Base-by-base conservation (phyloP, 2,329 filamentous ascomycete genomes). In the Bipolaris sorokiniana region DNA sequence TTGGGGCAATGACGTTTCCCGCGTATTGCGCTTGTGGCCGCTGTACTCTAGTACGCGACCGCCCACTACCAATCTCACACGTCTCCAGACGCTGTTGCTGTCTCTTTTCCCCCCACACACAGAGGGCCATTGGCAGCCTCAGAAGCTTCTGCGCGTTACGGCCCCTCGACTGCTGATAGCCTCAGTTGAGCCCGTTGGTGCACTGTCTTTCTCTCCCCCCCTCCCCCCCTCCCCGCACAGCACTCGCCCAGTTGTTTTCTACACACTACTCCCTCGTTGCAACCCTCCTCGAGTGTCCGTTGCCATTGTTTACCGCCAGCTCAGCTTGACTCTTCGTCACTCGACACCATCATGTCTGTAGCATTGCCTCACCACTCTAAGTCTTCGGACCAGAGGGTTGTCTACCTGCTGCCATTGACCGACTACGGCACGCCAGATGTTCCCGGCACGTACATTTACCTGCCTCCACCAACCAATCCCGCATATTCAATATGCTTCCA, bases 391-490 rank as follows among this genome's bases (percentile, higher is more conserved):
- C 50, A 64, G 22, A 70, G 75, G 64, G 64, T 68, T 78, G 88
- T 97, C 63, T 96, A 97, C 80, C 81, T 96, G 71, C 85, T 99
- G 62, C 91, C 91, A 64, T 86, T 99, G 78, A 95, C 92, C 75
- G 94, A 99, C 79, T 86, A 94, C 79, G 95, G 96, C 69, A 92
- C 92, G 66, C 95, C 96, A 34, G 88, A 96, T 76, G 88, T 99
- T 47, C 84, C 90, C 23, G 91, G 92, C 70, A 88, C 90, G 67
- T 99, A 97, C 81, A 90, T 98, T 70, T 97, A 97, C 77, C 83
- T 99, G 41, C 90, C 92, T 0, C 88, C 95, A 16, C 88, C 90
- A 16, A 85, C 83, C 38, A 84, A 89, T n/a, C 90, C 83, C 13
- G 75, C 90, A 40, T 89, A 98, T 70, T 85, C 85, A 51, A 82